Evolutionary conservation across 345 rosid genomes (phyloP), one percentile per base, ranked within the genome.

Genomic region (Gynandropsis gynandra): DNA sequence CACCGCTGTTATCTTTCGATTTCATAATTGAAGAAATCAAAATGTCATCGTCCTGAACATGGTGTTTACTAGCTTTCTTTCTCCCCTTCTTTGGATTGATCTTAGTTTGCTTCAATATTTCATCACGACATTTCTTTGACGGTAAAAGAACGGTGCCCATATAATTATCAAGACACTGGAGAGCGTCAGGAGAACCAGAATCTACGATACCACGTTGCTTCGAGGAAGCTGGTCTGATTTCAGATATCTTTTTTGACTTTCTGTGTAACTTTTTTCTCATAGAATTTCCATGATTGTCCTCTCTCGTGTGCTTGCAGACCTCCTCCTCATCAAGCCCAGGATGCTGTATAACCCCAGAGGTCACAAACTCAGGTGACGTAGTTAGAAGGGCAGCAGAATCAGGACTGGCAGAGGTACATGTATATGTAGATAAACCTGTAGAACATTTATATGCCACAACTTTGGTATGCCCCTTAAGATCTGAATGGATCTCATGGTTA

Each of bases 161-260:
- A 52, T 58, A 59, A 32, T 54, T 35, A 54, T 64, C 64, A 52
- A 41, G 76, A 55, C 46, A 53, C 27, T 56, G 71, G 40, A 58
- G 64, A 61, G 50, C 60, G 41, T 32, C 47, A 15, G 24, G 66
- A 47, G 56, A 58, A 39, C 37, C 35, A 51, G 35, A 38, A 54
- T 57, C 64, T 42, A 67, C 40, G 53, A 59, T 37, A 40, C 61
- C 63, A 62, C 50, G 71, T 61, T 78, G 73, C 47, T 68, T 47
- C 32, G 61, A 64, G 1, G 59, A 19, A 34, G 69, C 21, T 49
- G 65, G 67, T 76, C 67, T 73, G 50, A 77, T 71, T 70, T 74
- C 78, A 19, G 97, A 81, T 68, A 75, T 69, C 54, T 76, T 83
- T 68, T 67, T 86, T 17, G 85, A 81, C 71, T 80, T 83, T 72